These are phyloP conservation scores for Curvularia sp. DNA, from an alignment of 2,329 filamentous ascomycete species.

Conservation along the genomic window DNA sequence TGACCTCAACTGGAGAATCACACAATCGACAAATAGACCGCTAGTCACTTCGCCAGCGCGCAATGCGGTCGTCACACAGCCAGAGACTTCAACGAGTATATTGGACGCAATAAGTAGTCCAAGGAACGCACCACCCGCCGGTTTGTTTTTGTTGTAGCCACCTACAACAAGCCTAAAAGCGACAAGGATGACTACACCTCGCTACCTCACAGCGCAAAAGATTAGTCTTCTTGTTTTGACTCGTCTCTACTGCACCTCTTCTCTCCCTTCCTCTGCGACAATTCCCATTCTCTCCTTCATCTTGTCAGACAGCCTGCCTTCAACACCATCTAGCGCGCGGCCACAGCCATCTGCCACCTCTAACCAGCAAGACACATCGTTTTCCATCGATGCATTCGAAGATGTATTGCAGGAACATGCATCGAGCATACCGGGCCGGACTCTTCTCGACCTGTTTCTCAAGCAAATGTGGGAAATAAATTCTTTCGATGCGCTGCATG, in stretches of 20 bases:
- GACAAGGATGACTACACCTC: constrained; percentile 65
- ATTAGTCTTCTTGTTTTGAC: constrained; percentile 82
- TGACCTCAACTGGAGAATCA: constrained; percentile 9
- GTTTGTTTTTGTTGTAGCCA: constrained; percentile 5
- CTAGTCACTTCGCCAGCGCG: neutral
- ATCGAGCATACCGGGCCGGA: constrained; percentile 72
- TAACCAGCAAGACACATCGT: constrained; percentile 47
- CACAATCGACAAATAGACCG: neutral
- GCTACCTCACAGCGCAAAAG: constrained; percentile 88
- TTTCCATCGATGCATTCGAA: constrained; percentile 55
- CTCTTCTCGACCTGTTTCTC: constrained; percentile 88
- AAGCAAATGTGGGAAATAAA: constrained; percentile 83
- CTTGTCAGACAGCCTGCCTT: constrained; percentile 68
- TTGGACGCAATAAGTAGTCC: constrained; percentile 10
- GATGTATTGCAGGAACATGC: constrained; percentile 54
- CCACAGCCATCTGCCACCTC: constrained; percentile 26
- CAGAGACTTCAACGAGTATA: neutral
- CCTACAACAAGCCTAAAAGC: constrained; percentile 7
- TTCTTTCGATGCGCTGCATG: constrained; percentile 79
- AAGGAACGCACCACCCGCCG: neutral
- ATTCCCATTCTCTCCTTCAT: constrained; percentile 82
- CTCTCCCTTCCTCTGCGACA: constrained; percentile 72
- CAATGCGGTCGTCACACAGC: neutral
- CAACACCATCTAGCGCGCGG: constrained; percentile 32
- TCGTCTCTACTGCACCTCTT: constrained; percentile 78